Evolutionary conservation across 2,329 filamentous ascomycete genomes (phyloP).

Genomic region (Metarhizium album): DNA sequence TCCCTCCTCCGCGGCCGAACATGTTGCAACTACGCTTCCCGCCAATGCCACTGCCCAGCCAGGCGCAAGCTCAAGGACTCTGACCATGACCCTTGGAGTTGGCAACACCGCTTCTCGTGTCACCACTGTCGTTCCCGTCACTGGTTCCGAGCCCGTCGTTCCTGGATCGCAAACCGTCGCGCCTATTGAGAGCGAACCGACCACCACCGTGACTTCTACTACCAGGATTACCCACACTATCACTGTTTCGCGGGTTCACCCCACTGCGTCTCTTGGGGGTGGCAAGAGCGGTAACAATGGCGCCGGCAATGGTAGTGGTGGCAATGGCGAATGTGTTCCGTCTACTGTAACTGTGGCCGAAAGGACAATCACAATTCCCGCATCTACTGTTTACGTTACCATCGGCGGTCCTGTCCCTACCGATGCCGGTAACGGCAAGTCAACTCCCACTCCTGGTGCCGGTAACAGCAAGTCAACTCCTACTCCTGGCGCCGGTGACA

Average conservation of each 20-base stretch:
- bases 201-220: slow-evolving; percentile 28
- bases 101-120: slow-evolving; percentile 22
- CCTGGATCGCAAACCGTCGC: slow-evolving; percentile 13
- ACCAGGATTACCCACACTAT: slow-evolving; percentile 25
- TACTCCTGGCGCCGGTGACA: slow-evolving; percentile 14
- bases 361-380: slow-evolving; percentile 19
- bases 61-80: slow-evolving; percentile 21
- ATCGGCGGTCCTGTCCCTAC: slow-evolving; percentile 14
- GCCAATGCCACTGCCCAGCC: slow-evolving; percentile 12
- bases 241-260: slow-evolving; percentile 16
- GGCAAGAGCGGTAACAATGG: slow-evolving; percentile 9
- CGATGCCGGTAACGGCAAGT: slow-evolving; percentile 9
- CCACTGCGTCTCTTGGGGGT: slow-evolving; percentile 14
- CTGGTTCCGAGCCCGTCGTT: slow-evolving; percentile 27
- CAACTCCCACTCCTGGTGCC: slow-evolving; percentile 10
- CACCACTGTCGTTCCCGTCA: slow-evolving; percentile 33
- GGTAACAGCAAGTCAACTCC: slow-evolving; percentile 8
- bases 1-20: neutral
- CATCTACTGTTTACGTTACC: slow-evolving; percentile 27
- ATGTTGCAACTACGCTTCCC: slow-evolving; percentile 10
- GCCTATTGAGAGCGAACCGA: slow-evolving; percentile 16
- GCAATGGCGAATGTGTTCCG: slow-evolving; percentile 9
- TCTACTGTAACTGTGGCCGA: slow-evolving; percentile 12
- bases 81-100: slow-evolving; percentile 24
- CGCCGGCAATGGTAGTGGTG: slow-evolving; percentile 5